Evolutionary conservation across 768 basidiomycete species (phyloP).

Genomic region (Kwoniella botswanensis): DNA sequence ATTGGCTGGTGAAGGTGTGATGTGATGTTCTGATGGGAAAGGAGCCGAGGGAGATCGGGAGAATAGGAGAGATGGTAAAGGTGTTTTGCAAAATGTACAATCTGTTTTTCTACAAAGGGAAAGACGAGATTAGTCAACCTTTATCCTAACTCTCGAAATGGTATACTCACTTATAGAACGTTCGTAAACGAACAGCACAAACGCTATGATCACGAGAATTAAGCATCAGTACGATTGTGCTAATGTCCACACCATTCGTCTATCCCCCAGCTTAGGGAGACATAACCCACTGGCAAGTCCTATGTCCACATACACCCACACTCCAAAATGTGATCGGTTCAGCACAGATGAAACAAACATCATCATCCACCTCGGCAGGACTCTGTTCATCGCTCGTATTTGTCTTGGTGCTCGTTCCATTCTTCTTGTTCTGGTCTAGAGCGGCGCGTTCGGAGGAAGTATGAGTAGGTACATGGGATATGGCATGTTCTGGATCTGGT

Average conservation of each 20-base stretch:
- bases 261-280: background rate
- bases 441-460: constrained; percentile 26
- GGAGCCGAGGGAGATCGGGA: constrained; percentile 47
- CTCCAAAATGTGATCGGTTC: constrained; percentile 90
- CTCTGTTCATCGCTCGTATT: constrained; percentile 10
- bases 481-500: constrained; percentile 27
- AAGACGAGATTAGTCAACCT: background rate
- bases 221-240: constrained; percentile 12
- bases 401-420: constrained; percentile 9
- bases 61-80: constrained; percentile 48
- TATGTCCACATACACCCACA: constrained; percentile 86
- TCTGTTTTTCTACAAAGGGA: constrained; percentile 65
- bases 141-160: too few species aligned
- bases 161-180: constrained; percentile 73
- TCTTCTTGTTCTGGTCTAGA: constrained; percentile 4
- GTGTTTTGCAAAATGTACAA: constrained; percentile 90
- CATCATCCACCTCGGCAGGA: constrained; percentile 41
- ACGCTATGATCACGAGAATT: constrained; percentile 59
- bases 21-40: constrained; percentile 46
- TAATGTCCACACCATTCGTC: background rate
- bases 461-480: constrained; percentile 33
- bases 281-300: constrained; percentile 74
- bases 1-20: constrained; percentile 35
- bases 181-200: constrained; percentile 82
- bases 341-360: constrained; percentile 86